Conservation (phyloP, 2,329 filamentous ascomycete species). For the Lachnellula suecica region DNA sequence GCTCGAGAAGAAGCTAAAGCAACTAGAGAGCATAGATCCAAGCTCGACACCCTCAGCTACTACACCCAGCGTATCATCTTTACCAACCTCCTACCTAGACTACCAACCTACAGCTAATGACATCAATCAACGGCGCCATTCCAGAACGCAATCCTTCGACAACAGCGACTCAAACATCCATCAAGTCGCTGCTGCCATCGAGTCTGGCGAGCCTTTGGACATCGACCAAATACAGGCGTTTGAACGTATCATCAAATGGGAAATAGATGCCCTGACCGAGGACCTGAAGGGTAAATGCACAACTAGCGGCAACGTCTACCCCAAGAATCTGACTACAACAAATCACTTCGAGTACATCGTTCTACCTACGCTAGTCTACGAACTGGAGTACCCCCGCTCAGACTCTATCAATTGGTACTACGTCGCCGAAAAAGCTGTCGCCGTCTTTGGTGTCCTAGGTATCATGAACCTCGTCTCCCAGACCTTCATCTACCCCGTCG, state of each 20-base stretch:
- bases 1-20: conserved; percentile 50
- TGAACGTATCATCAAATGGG: conserved; percentile 61
- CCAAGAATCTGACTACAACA: conserved; percentile 62
- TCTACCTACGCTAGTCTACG: conserved; percentile 76
- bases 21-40: conserved; percentile 54
- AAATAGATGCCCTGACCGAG: conserved; percentile 61
- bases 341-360: conserved; percentile 74
- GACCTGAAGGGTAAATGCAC: conserved; percentile 58
- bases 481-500: conserved; percentile 74
- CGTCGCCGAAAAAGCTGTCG: conserved; percentile 68
- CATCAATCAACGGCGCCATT: conserved; percentile 42
- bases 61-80: conserved; percentile 39
- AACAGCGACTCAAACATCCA: conserved; percentile 49
- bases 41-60: conserved; percentile 43
- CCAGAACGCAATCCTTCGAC: conserved; percentile 23
- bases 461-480: conserved; percentile 80
- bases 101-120: conserved; percentile 40
- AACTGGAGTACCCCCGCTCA: conserved; percentile 73
- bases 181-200: conserved; percentile 60
- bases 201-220: conserved; percentile 59
- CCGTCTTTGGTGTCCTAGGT: conserved; percentile 70
- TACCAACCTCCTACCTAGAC: conserved; percentile 47
- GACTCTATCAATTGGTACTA: conserved; percentile 72
- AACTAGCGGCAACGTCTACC: conserved; percentile 53
- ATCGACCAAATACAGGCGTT: conserved; percentile 63